A percentile compares a stretch with the other conserved stretches of the same genome.
phyloP scores from a whole-genome alignment of 371 early-diverging fungal genomes.

The Zychaea mexicana region DNA sequence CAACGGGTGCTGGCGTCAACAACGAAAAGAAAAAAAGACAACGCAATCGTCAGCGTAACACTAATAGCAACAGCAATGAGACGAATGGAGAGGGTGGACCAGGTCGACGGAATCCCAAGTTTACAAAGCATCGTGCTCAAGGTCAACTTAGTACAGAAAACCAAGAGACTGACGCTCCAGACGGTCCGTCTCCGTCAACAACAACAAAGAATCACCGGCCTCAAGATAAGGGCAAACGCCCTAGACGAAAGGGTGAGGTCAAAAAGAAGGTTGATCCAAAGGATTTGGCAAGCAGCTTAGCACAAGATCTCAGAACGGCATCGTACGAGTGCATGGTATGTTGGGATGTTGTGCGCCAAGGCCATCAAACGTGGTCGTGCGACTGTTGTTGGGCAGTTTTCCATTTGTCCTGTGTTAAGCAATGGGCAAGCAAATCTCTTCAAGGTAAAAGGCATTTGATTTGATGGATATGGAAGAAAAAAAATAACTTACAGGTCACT shows the following conservation, averaged over 20 bases:
- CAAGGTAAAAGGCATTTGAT: too few relatives aligned
- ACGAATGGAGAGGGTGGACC: neutral
- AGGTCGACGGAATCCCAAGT: constrained; percentile 9
- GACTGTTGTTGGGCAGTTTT: constrained; percentile 88
- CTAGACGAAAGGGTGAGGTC: neutral
- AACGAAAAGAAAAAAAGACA: neutral
- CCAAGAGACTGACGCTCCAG: neutral
- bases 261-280: constrained; percentile 17
- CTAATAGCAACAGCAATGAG: constrained; percentile 2
- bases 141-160: constrained; percentile 24
- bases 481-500: neutral
- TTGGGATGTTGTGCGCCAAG: constrained; percentile 76
- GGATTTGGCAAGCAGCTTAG: constrained; percentile 64
- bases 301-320: constrained; percentile 62
- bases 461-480: too few relatives aligned
- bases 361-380: constrained; percentile 83
- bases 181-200: neutral
- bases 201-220: constrained; percentile 10
- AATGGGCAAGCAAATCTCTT: constrained; percentile 73
- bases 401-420: constrained; percentile 79
- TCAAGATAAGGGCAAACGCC: constrained; percentile 21
- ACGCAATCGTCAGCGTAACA: neutral
- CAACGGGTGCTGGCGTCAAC: neutral
- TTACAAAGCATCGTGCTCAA: constrained; percentile 41
- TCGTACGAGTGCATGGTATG: constrained; percentile 96